phyloP scores from a whole-genome alignment of 495 filamentous ascomycete genomes.

The Ascodesmis nigricans region DNA sequence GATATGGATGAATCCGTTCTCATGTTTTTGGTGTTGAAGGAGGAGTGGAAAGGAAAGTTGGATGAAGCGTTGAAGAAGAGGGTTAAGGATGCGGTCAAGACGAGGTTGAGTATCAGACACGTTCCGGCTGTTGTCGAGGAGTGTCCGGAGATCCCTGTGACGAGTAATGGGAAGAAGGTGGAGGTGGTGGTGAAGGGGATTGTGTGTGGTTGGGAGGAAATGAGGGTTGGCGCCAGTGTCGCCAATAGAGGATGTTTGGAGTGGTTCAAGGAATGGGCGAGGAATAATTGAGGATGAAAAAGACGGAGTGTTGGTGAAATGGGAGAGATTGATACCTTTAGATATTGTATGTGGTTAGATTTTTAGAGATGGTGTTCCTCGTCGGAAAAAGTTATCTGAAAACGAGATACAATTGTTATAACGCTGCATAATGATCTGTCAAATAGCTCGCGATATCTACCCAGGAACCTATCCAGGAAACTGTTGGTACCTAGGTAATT shows the following conservation, averaged over 20 bases:
- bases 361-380: too few relatives aligned
- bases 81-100: constrained; percentile 42
- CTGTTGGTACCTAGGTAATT: too few relatives aligned
- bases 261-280: constrained; percentile 61
- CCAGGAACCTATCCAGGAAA: too few relatives aligned
- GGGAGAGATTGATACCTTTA: too few relatives aligned
- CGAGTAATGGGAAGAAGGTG: constrained; percentile 84
- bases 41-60: constrained; percentile 28
- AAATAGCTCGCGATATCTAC: too few relatives aligned
- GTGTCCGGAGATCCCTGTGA: constrained; percentile 64
- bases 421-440: too few relatives aligned
- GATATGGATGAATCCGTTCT: constrained; percentile 72
- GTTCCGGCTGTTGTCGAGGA: constrained; percentile 63
- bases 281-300: constrained; percentile 22
- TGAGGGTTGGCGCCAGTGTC: constrained; percentile 69
- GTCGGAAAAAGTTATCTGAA: too few relatives aligned
- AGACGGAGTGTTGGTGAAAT: too few relatives aligned
- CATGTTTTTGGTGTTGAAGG: constrained; percentile 58
- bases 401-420: too few relatives aligned
- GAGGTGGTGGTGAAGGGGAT: constrained; percentile 90
- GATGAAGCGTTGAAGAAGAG: constrained; percentile 31
- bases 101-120: constrained; percentile 64
- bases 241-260: constrained; percentile 64
- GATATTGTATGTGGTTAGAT: too few relatives aligned
- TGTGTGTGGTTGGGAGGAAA: constrained; percentile 50